Evolutionary conservation across 2,329 filamentous ascomycete genomes (phyloP).

Genomic region (Neofusicoccum sp.): DNA sequence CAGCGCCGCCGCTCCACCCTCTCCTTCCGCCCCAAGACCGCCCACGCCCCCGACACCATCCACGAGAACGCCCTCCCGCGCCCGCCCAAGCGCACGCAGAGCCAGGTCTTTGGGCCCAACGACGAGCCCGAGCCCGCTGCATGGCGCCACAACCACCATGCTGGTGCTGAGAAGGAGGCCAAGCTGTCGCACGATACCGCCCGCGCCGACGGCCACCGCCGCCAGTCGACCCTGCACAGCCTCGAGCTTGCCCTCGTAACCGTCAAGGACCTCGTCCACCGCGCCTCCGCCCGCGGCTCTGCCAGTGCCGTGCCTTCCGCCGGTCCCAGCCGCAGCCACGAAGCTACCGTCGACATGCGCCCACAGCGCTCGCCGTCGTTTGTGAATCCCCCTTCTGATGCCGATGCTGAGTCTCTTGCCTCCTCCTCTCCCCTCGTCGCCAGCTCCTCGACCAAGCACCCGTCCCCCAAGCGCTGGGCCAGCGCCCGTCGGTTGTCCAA

Average conservation of each 20-base stretch:
- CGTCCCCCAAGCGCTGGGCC: slow-evolving; percentile 14
- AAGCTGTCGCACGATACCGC: slow-evolving; percentile 17
- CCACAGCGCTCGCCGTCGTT: slow-evolving; percentile 12
- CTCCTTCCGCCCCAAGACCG: slow-evolving; percentile 39
- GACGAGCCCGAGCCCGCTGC: slow-evolving; percentile 10
- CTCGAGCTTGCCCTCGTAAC: slow-evolving; percentile 15
- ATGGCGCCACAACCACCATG: slow-evolving; percentile 15
- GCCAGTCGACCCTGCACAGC: slow-evolving; percentile 15
- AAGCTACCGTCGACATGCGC: slow-evolving; percentile 13
- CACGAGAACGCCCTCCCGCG: slow-evolving; percentile 18
- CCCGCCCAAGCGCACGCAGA: slow-evolving; percentile 36
- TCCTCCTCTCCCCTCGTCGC: slow-evolving; percentile 6
- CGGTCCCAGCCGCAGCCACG: slow-evolving; percentile 11
- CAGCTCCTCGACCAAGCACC: slow-evolving; percentile 11
- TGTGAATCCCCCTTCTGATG: slow-evolving; percentile 7
- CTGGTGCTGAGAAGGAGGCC: slow-evolving; percentile 12
- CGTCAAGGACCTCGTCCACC: slow-evolving; percentile 16
- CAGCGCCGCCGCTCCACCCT: slow-evolving; percentile 36
- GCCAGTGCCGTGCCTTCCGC: background rate
- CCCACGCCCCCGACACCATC: slow-evolving; percentile 37
- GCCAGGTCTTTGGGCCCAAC: slow-evolving; percentile 32
- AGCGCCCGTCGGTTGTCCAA: slow-evolving; percentile 11
- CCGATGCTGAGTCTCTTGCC: slow-evolving; percentile 6
- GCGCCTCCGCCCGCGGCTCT: background rate
- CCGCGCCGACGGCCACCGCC: slow-evolving; percentile 1